These are phyloP conservation scores for Begonia fuchsioides DNA, from an alignment of 306 rosid genomes.

Conservation along the genomic window DNA sequence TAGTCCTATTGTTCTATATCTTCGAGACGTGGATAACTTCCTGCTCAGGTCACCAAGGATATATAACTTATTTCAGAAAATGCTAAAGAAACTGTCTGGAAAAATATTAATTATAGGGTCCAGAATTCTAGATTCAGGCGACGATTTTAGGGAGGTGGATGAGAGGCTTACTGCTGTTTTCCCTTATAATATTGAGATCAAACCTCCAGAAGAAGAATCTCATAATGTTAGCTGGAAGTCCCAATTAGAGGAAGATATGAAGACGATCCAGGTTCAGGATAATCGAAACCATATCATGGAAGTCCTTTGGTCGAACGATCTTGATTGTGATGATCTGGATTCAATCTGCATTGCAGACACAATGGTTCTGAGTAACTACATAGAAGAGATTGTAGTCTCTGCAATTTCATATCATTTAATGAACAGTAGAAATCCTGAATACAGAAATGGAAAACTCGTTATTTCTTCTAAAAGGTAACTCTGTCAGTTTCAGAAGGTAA, in stretches of 20 bases:
- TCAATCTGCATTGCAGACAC: slow-evolving; percentile 66
- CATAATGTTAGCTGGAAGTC: slow-evolving; percentile 84
- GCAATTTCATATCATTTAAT: slow-evolving; percentile 83
- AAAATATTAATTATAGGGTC: slow-evolving; percentile 79
- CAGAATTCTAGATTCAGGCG: slow-evolving; percentile 31
- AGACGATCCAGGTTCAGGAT: slow-evolving; percentile 77
- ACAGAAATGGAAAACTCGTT: slow-evolving; percentile 78
- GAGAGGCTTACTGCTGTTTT: slow-evolving; percentile 55
- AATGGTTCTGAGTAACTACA: slow-evolving; percentile 61
- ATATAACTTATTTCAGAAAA: slow-evolving; percentile 14
- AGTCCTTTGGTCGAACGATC: slow-evolving; percentile 87
- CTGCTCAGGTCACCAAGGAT: slow-evolving; percentile 15
- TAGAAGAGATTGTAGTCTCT: slow-evolving; percentile 92
- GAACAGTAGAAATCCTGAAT: slow-evolving; percentile 79
- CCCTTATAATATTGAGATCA: slow-evolving; percentile 72
- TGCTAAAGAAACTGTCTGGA: slow-evolving; percentile 73
- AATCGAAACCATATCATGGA: slow-evolving; percentile 83
- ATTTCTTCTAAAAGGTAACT: slow-evolving; percentile 63
- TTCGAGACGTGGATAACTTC: neutral
- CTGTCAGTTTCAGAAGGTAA: slow-evolving; percentile 28
- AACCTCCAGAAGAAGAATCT: slow-evolving; percentile 72
- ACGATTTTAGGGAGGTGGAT: slow-evolving; percentile 45
- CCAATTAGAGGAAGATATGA: slow-evolving; percentile 84
- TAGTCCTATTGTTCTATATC: slow-evolving; percentile 22
- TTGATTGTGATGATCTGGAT: slow-evolving; percentile 79